These are phyloP conservation scores for Eucalyptus decipiens DNA, from an alignment of 345 rosid genomes.

Conservation along the genomic window DNA sequence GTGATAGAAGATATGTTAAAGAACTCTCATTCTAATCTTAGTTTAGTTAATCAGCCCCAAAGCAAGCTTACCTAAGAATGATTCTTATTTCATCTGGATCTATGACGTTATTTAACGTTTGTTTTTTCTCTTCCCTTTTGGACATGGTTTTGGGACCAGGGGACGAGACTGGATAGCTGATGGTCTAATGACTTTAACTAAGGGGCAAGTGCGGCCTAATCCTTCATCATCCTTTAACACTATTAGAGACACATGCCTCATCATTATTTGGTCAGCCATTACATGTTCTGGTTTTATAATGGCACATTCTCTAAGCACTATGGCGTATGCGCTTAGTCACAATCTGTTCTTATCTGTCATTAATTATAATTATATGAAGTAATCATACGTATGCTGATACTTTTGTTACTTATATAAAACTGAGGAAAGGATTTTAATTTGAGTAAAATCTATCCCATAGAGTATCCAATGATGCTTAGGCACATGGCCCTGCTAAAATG, in stretches of 20 bases:
- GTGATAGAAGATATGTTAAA: not conserved
- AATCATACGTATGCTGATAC: not conserved
- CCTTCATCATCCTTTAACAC: not conserved
- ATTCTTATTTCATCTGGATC: not conserved
- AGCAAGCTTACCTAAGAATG: not conserved
- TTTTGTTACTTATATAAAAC: not conserved
- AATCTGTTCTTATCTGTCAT: not conserved
- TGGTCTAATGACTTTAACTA: not conserved
- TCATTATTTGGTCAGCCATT: not conserved
- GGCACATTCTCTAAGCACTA: not conserved
- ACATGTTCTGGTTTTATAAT: not conserved
- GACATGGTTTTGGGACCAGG: not conserved
- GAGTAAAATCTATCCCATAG: not conserved
- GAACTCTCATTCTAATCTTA: not conserved
- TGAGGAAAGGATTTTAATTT: not conserved
- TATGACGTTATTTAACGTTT: not conserved
- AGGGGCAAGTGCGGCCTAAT: not conserved
- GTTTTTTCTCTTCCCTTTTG: not conserved
- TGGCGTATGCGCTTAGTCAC: not conserved
- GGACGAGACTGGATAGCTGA: not conserved
- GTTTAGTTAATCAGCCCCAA: not conserved
- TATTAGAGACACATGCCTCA: not conserved
- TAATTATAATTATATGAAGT: not conserved
- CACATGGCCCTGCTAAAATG: not conserved
- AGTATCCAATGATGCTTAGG: not conserved